These are phyloP conservation scores for Podosphaera xanthii DNA, from an alignment of 2,329 filamentous ascomycete species.

Conservation along the genomic window DNA sequence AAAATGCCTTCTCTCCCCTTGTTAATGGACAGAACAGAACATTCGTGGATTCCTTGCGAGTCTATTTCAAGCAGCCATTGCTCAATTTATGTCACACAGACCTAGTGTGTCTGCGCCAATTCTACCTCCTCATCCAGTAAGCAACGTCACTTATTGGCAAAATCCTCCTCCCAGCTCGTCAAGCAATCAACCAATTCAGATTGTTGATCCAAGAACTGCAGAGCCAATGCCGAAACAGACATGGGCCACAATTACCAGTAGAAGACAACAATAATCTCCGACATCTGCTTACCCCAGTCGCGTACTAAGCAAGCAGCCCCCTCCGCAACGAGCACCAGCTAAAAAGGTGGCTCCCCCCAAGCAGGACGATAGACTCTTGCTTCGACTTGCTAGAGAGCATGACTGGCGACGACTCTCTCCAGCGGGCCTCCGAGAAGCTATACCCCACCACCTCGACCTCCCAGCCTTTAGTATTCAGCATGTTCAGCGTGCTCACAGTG, in stretches of 20 bases:
- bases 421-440: background rate
- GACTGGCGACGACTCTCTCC: background rate
- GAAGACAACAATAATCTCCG: background rate
- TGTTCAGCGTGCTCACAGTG: background rate
- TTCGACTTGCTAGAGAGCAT: background rate
- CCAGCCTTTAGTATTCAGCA: background rate
- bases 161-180: too few species aligned
- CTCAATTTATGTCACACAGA: background rate
- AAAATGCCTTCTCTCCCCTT: background rate
- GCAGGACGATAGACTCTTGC: background rate
- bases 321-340: too few species aligned
- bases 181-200: too few species aligned
- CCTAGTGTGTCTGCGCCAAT: background rate
- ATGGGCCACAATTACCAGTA: background rate
- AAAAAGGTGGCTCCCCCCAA: background rate
- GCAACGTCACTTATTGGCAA: too few species aligned
- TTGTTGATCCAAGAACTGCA: background rate
- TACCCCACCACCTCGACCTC: background rate
- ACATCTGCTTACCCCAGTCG: background rate
- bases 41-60: background rate
- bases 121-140: too few species aligned
- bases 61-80: background rate
- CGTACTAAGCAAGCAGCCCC: background rate
- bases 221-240: background rate
- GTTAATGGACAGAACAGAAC: background rate